A percentile compares a stretch with the other conserved stretches of the same genome.
phyloP scores from a whole-genome alignment of 2,329 filamentous ascomycete genomes.

The Alternaria triticimaculans region DNA sequence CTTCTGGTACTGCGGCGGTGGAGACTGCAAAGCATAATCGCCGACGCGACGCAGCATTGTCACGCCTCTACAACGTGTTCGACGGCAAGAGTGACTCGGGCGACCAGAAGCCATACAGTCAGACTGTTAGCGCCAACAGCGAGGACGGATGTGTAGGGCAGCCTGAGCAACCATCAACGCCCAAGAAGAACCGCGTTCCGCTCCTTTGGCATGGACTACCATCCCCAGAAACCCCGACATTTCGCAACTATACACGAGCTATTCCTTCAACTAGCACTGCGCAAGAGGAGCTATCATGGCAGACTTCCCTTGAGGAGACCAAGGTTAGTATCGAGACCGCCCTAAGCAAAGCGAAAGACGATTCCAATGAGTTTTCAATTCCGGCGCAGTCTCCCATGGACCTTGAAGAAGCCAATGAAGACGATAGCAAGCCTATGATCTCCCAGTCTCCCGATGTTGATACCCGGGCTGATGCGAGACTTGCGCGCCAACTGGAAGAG shows the following conservation, averaged over 20 bases:
- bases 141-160: neutral
- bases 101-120: neutral
- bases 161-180: neutral
- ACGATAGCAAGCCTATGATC: too few relatives aligned
- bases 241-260: too few relatives aligned
- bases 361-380: neutral
- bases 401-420: too few relatives aligned
- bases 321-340: neutral
- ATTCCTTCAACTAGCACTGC: neutral
- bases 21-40: neutral
- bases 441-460: neutral
- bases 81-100: accelerated
- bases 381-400: neutral
- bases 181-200: neutral
- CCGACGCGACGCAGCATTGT: neutral
- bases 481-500: slow-evolving; percentile 3
- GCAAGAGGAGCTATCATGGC: neutral
- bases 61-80: neutral
- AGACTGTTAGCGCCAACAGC: neutral
- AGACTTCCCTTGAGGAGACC: neutral
- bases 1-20: too few relatives aligned
- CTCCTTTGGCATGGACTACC: slow-evolving; percentile 13
- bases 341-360: neutral
- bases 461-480: neutral
- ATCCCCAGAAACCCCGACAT: slow-evolving; percentile 11